These are phyloP conservation scores for Amylocystis lapponica DNA, from an alignment of 768 basidiomycete genomes.

Conservation along the genomic window DNA sequence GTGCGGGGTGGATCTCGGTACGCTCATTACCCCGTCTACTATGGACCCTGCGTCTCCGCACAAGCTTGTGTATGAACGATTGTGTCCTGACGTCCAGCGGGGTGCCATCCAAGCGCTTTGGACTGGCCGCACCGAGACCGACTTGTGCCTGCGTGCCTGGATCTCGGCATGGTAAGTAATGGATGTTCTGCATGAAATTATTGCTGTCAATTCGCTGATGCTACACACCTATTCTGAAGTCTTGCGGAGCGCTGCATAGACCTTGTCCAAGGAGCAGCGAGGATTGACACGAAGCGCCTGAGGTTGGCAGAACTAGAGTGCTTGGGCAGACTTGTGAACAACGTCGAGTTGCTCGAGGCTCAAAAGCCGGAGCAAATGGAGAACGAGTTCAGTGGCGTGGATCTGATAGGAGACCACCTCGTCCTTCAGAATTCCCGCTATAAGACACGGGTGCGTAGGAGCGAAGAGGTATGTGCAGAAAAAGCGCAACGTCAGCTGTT, in stretches of 20 bases:
- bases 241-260: slow-evolving; percentile 13
- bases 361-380: slow-evolving; percentile 27
- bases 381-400: slow-evolving; percentile 29
- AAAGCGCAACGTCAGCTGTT: neutral
- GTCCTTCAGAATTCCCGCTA: slow-evolving; percentile 34
- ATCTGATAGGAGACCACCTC: slow-evolving; percentile 23
- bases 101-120: slow-evolving; percentile 24
- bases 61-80: slow-evolving; percentile 18
- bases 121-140: slow-evolving; percentile 19
- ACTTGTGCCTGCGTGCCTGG: slow-evolving; percentile 35
- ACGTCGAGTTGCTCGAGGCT: slow-evolving; percentile 29
- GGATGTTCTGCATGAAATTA: neutral
- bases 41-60: slow-evolving; percentile 21
- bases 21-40: slow-evolving; percentile 17
- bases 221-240: slow-evolving; percentile 13
- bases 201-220: no score
- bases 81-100: slow-evolving; percentile 10
- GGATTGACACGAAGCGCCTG: slow-evolving; percentile 14
- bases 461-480: slow-evolving; percentile 28
- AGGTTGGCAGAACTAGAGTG: slow-evolving; percentile 25
- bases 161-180: slow-evolving; percentile 29
- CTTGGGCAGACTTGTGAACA: slow-evolving; percentile 26
- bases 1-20: slow-evolving; percentile 34
- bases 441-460: slow-evolving; percentile 34
- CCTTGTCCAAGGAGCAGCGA: neutral